phyloP scores from a whole-genome alignment of 768 basidiomycete genomes.

The Pleurotus giganteus region DNA sequence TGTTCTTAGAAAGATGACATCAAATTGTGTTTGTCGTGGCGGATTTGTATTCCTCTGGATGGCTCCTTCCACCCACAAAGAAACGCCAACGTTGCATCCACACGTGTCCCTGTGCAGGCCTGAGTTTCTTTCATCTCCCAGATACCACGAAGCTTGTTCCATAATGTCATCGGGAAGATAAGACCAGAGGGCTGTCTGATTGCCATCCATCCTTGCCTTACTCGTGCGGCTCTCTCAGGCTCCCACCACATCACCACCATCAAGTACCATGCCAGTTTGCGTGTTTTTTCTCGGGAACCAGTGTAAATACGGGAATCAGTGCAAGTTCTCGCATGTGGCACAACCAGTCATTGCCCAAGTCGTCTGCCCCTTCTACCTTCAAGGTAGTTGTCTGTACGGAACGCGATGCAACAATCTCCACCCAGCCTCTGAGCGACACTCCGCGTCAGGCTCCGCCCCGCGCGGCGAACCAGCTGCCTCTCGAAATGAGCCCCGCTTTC shows the following conservation, averaged over 20 bases:
- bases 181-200: conserved; percentile 26
- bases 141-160: conserved; percentile 16
- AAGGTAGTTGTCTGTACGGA: conserved; percentile 7
- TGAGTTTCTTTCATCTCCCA: neutral
- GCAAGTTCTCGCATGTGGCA: conserved; percentile 17
- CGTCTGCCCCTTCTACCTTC: conserved; percentile 3
- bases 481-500: neutral
- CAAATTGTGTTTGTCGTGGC: neutral
- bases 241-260: conserved; percentile 20
- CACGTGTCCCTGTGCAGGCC: too few species aligned
- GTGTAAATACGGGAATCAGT: conserved; percentile 17
- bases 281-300: conserved; percentile 14
- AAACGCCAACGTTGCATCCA: too few species aligned
- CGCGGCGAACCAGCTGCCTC: neutral
- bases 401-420: conserved; percentile 1
- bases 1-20: too few species aligned
- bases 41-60: neutral
- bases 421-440: neutral
- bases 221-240: conserved; percentile 25
- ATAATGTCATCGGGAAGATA: conserved; percentile 24
- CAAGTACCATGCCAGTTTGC: conserved; percentile 11
- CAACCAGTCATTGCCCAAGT: conserved; percentile 6
- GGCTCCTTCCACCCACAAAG: neutral
- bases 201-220: conserved; percentile 28
- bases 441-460: neutral